Percentiles rank a stretch among this genome's conserved stretches.
These are phyloP conservation scores for Sclerotinia borealis DNA, from an alignment of 2,329 filamentous ascomycete species.

Conservation along the genomic window DNA sequence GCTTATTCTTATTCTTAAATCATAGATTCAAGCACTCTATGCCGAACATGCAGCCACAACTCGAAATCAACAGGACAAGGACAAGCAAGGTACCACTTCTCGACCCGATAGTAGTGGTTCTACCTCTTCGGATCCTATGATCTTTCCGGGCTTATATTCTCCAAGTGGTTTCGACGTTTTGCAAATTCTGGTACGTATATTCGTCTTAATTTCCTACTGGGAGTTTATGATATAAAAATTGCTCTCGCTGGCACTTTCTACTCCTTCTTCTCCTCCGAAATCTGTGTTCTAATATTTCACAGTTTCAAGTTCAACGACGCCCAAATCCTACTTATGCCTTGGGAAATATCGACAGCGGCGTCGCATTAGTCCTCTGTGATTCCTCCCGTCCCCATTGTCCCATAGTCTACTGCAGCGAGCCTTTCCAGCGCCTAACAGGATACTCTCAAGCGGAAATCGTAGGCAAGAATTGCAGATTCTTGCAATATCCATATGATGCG, in stretches of 20 bases:
- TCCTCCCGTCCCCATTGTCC: slow-evolving; percentile 82
- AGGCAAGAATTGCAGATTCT: slow-evolving; percentile 85
- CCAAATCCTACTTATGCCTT: slow-evolving; percentile 81
- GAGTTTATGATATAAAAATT: neutral
- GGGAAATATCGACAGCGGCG: slow-evolving; percentile 85
- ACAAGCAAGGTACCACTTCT: neutral
- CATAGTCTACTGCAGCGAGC: slow-evolving; percentile 91
- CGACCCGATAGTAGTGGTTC: neutral
- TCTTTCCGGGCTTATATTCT: slow-evolving; percentile 51
- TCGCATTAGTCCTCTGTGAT: slow-evolving; percentile 90
- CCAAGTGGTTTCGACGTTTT: slow-evolving; percentile 51
- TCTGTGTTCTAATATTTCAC: neutral
- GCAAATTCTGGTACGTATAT: slow-evolving; percentile 48
- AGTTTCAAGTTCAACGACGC: slow-evolving; percentile 60
- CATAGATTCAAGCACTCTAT: slow-evolving; percentile 5
- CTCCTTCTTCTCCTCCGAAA: neutral
- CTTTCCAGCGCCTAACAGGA: slow-evolving; percentile 85
- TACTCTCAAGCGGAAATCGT: slow-evolving; percentile 84
- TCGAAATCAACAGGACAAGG: neutral
- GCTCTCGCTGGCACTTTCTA: neutral
- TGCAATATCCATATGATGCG: slow-evolving; percentile 62
- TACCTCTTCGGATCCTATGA: slow-evolving; percentile 38
- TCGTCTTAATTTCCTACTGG: slow-evolving; percentile 23
- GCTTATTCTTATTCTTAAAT: neutral
- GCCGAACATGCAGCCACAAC: neutral